Evolutionary conservation across 257 asterid species (phyloP).

Genomic region (Mentha longifolia): DNA sequence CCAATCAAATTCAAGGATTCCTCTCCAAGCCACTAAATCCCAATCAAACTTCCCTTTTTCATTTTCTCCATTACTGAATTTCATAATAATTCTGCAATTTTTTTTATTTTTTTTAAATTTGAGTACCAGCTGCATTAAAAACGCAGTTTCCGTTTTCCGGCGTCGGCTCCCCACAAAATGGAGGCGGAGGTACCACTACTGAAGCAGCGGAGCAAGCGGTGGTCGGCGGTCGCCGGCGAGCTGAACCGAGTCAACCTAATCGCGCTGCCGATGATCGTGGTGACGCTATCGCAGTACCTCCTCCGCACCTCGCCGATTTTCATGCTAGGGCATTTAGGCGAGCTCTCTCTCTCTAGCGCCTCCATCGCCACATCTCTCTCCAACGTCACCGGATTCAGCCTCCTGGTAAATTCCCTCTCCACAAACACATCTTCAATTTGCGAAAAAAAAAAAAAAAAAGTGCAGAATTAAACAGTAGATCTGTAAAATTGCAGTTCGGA

Average conservation of each 20-base stretch:
- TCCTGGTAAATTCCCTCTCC: slow-evolving; percentile 45
- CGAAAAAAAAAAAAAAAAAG: no score
- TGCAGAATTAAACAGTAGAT: no score
- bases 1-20: neutral
- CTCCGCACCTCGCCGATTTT: slow-evolving; percentile 55
- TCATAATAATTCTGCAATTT: no score
- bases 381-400: slow-evolving; percentile 69
- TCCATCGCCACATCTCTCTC: slow-evolving; percentile 61
- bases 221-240: slow-evolving; percentile 43
- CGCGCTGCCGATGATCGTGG: slow-evolving; percentile 76
- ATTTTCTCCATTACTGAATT: no score
- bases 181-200: slow-evolving; percentile 41
- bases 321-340: slow-evolving; percentile 69
- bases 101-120: no score
- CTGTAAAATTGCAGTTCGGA: slow-evolving; percentile 39
- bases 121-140: neutral
- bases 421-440: no score
- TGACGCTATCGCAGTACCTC: slow-evolving; percentile 59
- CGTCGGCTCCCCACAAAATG: slow-evolving; percentile 4
- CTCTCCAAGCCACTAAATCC: neutral
- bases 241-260: slow-evolving; percentile 53
- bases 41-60: neutral
- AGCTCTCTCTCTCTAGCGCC: slow-evolving; percentile 65
- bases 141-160: no score
- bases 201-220: slow-evolving; percentile 21